Conservation (phyloP, 2,329 filamentous ascomycete species). For the Fusarium pilosicola region DNA sequence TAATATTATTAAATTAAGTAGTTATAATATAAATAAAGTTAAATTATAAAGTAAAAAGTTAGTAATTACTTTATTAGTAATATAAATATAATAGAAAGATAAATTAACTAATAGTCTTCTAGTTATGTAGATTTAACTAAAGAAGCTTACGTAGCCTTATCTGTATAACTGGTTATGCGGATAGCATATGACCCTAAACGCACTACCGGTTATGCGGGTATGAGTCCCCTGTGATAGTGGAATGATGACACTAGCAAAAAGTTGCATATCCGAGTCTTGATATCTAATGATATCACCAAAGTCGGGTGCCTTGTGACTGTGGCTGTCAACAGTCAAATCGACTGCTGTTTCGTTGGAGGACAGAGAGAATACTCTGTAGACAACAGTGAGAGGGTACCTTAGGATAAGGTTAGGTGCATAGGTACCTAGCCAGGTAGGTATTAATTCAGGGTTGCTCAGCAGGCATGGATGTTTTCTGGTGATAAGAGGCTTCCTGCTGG, state of each 20-base stretch:
- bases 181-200: too few species aligned
- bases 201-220: too few species aligned
- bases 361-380: background rate
- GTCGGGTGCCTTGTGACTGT: background rate
- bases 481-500: conserved; percentile 13
- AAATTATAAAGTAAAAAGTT: too few species aligned
- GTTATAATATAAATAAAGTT: too few species aligned
- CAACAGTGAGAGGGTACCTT: background rate
- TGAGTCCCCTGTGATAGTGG: background rate
- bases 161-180: too few species aligned
- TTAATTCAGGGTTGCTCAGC: background rate
- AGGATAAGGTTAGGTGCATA: too few species aligned
- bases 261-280: background rate
- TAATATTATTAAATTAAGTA: too few species aligned
- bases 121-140: too few species aligned
- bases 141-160: too few species aligned
- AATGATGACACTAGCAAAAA: background rate
- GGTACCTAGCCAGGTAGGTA: background rate
- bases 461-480: background rate
- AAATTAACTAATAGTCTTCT: too few species aligned
- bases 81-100: too few species aligned
- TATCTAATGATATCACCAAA: background rate
- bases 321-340: background rate
- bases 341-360: background rate
- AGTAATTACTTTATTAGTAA: too few species aligned